Evolutionary conservation across 2,329 filamentous ascomycete species (phyloP), one percentile per base, ranked within the genome.

Genomic region (Rhytidhysteron rufulum): DNA sequence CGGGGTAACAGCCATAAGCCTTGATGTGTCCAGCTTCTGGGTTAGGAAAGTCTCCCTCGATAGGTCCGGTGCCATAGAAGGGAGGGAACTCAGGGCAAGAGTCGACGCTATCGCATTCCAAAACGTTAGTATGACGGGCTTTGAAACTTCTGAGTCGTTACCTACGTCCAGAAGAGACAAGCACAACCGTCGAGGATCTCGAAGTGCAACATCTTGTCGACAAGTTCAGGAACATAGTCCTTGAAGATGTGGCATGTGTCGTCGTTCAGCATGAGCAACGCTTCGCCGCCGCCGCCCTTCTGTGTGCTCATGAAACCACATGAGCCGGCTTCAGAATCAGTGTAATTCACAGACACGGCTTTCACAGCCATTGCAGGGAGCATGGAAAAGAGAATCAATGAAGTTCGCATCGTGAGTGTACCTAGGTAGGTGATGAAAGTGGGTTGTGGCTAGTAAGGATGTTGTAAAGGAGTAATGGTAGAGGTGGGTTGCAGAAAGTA

Each of bases 191-290:
- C 6, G 20, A 27, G 29, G 20, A 37, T 15, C 8, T 29, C 8
- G n/a, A 29, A 13, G 18, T 37, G 18, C 7, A 13, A n/a, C 20
- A 37, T 27, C 7, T 19, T 37, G 22, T 37, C 18, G 24, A 21
- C 34, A 17, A 37, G 34, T 3, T 27, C 21, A 3, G 34, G 34
- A 11, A 18, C 34, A 17, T 16, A 37, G 9, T 13, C 9, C 9
- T n/a, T 15, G n/a, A 37, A 27, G 8, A 21, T 25, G 34, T 37
- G 34, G 24, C 34, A 37, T 27, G 13, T 16, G 24, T 37, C 22
- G 20, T 37, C 24, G 7, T 15, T 29, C 10, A 29, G 5, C 34
- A 37, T 37, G 4, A 27, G 34, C 15, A 27, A 24, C 15, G 34
- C 34, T 18, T 27, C 21, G 21, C 18, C 34, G n/a, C 13, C 15